Conservation (phyloP, 2,329 filamentous ascomycete genomes). For the Epichloe gansuensis region DNA sequence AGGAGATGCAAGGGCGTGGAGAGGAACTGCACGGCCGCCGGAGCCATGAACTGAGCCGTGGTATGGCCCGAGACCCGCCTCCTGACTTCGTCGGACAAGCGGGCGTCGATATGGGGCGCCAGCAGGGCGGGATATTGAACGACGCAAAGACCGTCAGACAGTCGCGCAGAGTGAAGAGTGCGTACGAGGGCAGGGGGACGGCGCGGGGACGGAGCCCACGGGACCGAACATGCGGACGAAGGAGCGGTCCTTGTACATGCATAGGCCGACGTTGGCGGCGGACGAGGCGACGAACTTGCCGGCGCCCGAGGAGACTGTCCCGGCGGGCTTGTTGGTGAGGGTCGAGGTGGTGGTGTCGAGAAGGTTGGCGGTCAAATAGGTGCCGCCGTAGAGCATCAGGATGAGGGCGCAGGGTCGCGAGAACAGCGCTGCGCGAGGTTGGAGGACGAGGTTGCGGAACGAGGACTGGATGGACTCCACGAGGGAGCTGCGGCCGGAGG, state of each 20-base stretch:
- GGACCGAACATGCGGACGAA: slow-evolving; percentile 77
- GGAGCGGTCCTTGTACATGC: slow-evolving; percentile 80
- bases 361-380: slow-evolving; percentile 78
- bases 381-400: slow-evolving; percentile 69
- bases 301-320: slow-evolving; percentile 57
- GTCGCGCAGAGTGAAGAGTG: slow-evolving; percentile 71
- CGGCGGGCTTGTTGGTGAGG: slow-evolving; percentile 41
- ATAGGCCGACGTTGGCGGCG: slow-evolving; percentile 71
- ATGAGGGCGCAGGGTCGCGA: slow-evolving; percentile 59
- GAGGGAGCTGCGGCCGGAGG: slow-evolving; percentile 55
- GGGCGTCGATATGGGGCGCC: slow-evolving; percentile 52
- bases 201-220: slow-evolving; percentile 33
- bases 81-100: slow-evolving; percentile 37
- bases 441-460: slow-evolving; percentile 40
- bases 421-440: slow-evolving; percentile 48
- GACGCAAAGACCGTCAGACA: slow-evolving; percentile 82
- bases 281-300: slow-evolving; percentile 73
- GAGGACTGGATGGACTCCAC: slow-evolving; percentile 47
- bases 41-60: slow-evolving; percentile 67
- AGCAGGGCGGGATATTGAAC: slow-evolving; percentile 82
- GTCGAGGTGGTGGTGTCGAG: slow-evolving; percentile 72
- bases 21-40: slow-evolving; percentile 64
- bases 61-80: slow-evolving; percentile 39
- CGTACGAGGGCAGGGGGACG: slow-evolving; percentile 60
- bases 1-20: slow-evolving; percentile 78